Conservation (phyloP, 139 green algal species). For the Haematococcus sp. region DNA sequence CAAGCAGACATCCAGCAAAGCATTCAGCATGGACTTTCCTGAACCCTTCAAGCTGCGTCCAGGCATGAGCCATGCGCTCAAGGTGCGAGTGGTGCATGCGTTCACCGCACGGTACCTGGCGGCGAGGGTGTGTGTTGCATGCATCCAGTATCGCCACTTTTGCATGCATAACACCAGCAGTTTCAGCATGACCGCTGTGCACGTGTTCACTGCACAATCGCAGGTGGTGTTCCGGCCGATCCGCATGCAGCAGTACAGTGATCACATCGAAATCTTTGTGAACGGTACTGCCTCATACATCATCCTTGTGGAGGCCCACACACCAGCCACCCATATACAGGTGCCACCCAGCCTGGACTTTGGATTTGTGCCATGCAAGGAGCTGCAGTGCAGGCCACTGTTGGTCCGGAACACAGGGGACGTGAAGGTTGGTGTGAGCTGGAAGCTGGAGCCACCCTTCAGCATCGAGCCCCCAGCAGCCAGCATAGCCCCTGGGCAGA, state of each 20-base stretch:
- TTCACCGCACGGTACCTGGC: neutral
- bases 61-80: slow-evolving; percentile 60
- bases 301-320: slow-evolving; percentile 45
- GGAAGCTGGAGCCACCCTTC: slow-evolving; percentile 63
- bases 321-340: slow-evolving; percentile 47
- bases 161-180: neutral
- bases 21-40: slow-evolving; percentile 76
- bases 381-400: slow-evolving; percentile 25
- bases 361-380: slow-evolving; percentile 49
- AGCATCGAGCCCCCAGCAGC: slow-evolving; percentile 33
- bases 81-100: too few relatives aligned
- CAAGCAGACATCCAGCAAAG: slow-evolving; percentile 57
- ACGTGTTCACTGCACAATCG: neutral
- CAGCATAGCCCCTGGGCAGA: slow-evolving; percentile 38
- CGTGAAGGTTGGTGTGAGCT: slow-evolving; percentile 39
- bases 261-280: slow-evolving; percentile 52
- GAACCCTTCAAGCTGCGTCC: slow-evolving; percentile 62
- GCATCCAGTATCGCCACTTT: neutral
- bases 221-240: slow-evolving; percentile 69
- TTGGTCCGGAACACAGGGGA: slow-evolving; percentile 59
- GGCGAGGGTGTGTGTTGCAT: neutral
- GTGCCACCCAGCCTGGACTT: slow-evolving; percentile 50
- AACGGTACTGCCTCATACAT: slow-evolving; percentile 30
- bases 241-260: slow-evolving; percentile 48
- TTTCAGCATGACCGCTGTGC: neutral